phyloP scores from a whole-genome alignment of 805 yeast species.

The Candida succiphila region DNA sequence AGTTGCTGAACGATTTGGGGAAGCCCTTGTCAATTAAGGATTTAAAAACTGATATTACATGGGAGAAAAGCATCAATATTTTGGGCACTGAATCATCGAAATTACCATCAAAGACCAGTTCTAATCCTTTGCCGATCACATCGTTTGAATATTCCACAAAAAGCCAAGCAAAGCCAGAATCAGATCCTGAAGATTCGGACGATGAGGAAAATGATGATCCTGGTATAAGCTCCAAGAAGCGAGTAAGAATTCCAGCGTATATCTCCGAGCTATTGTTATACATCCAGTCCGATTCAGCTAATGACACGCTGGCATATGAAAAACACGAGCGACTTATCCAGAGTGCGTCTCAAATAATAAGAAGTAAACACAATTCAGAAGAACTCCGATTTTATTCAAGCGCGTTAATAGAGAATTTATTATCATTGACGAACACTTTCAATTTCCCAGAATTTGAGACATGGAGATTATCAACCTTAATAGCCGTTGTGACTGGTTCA shows the following conservation, averaged over 20 bases:
- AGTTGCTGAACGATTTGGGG: slow-evolving; percentile 13
- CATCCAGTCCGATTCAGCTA: slow-evolving; percentile 33
- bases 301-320: slow-evolving; percentile 36
- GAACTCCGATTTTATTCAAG: slow-evolving; percentile 54
- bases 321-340: slow-evolving; percentile 39
- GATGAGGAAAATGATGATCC: slow-evolving; percentile 17
- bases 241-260: slow-evolving; percentile 48
- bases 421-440: slow-evolving; percentile 46
- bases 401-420: slow-evolving; percentile 38
- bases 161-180: too few species aligned
- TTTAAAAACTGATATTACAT: background rate
- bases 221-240: slow-evolving; percentile 28
- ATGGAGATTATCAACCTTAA: slow-evolving; percentile 52
- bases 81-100: too few species aligned
- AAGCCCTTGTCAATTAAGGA: slow-evolving; percentile 1
- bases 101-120: too few species aligned
- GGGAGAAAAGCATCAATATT: too few species aligned
- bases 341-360: slow-evolving; percentile 47
- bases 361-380: slow-evolving; percentile 53
- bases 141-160: too few species aligned
- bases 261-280: slow-evolving; percentile 61
- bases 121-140: too few species aligned
- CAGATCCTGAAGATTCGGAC: background rate
- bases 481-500: slow-evolving; percentile 50
- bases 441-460: slow-evolving; percentile 53